Evolutionary conservation across 2,329 filamentous ascomycete genomes (phyloP).

Genomic region (Diplodia scrobiculata): DNA sequence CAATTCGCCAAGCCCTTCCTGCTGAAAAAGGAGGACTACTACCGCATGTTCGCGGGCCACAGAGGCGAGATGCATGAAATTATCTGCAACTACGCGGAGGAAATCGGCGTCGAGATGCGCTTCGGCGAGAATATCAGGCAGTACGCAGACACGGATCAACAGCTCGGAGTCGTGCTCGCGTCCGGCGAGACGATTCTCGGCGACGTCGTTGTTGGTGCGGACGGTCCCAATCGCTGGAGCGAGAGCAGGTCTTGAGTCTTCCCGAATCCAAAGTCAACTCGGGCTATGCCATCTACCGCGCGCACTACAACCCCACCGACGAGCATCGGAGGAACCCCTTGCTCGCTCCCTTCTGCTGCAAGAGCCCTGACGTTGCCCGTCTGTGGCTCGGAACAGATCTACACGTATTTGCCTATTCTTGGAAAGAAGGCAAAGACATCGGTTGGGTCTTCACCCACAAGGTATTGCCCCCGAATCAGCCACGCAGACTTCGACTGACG

Average conservation of each 20-base stretch:
- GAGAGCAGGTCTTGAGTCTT: conserved; percentile 35
- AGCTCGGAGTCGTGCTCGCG: not conserved
- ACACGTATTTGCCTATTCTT: conserved; percentile 51
- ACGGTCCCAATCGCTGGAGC: not conserved
- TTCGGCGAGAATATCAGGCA: not conserved
- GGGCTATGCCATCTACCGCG: conserved; percentile 48
- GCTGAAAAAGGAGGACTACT: no score
- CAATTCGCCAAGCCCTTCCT: no score
- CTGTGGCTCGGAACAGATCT: conserved; percentile 47
- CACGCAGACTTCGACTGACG: no score
- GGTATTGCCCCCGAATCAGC: not conserved
- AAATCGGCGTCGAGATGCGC: not conserved
- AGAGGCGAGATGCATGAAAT: not conserved
- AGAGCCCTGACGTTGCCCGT: no score
- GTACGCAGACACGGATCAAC: not conserved
- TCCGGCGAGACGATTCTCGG: not conserved
- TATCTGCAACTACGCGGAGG: not conserved
- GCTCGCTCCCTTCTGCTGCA: no score
- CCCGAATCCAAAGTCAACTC: conserved; percentile 40
- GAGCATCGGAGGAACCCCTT: no score
- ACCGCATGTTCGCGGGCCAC: not conserved
- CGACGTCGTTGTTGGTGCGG: not conserved
- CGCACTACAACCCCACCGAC: conserved; percentile 34
- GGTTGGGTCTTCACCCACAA: conserved; percentile 40
- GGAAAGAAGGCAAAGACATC: conserved; percentile 50